A percentile compares a stretch with the other conserved stretches of the same genome.
These are phyloP conservation scores for Penicillium argentinense DNA, from an alignment of 495 filamentous ascomycete species.

Conservation along the genomic window DNA sequence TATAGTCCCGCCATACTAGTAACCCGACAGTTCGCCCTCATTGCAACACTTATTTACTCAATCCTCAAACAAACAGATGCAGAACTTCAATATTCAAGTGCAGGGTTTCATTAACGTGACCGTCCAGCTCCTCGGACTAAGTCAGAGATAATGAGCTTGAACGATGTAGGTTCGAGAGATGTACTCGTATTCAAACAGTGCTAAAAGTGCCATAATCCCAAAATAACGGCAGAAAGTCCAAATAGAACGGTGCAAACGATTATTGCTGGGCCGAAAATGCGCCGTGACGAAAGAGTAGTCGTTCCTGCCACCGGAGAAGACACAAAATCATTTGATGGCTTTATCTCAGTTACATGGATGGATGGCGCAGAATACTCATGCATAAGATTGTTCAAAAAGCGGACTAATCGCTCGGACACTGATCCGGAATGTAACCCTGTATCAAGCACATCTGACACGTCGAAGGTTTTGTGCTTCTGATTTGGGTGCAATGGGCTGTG, in stretches of 20 bases:
- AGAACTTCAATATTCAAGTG: too few species aligned
- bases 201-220: neutral
- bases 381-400: neutral
- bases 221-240: neutral
- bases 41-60: too few species aligned
- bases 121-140: too few species aligned
- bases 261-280: neutral
- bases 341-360: neutral
- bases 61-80: too few species aligned
- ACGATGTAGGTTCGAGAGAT: too few species aligned
- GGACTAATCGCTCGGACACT: neutral
- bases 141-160: too few species aligned
- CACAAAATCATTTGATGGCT: neutral
- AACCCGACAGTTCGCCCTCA: too few species aligned
- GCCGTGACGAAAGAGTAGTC: neutral
- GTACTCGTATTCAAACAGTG: too few species aligned
- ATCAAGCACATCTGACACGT: slow-evolving; percentile 1
- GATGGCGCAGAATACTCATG: neutral
- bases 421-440: too few species aligned
- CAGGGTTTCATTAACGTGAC: too few species aligned
- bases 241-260: neutral
- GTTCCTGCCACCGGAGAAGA: neutral
- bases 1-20: too few species aligned
- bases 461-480: slow-evolving; percentile 3
- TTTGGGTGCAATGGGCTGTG: slow-evolving; percentile 7